These are phyloP conservation scores for Middelhovenomyces tepae DNA, from an alignment of 805 yeast genomes.

Conservation along the genomic window DNA sequence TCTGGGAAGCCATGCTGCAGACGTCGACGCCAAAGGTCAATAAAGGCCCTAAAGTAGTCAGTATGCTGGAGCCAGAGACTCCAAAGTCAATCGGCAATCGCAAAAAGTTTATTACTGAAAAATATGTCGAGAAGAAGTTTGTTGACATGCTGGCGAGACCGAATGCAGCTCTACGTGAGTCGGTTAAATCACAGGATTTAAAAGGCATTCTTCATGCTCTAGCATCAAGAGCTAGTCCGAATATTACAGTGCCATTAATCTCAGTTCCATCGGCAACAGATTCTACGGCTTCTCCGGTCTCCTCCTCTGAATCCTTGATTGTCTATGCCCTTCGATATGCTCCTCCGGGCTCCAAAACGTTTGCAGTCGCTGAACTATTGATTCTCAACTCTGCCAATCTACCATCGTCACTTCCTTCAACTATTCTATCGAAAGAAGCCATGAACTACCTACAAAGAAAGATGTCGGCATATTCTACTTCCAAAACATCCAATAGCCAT, in stretches of 20 bases:
- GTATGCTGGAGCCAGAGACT: constrained; percentile 28
- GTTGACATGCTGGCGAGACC: constrained; percentile 29
- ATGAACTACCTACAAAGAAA: too few relatives aligned
- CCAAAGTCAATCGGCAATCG: constrained; percentile 39
- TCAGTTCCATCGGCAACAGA: constrained; percentile 1
- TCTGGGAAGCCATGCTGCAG: constrained; percentile 41
- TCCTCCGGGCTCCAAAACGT: constrained; percentile 19
- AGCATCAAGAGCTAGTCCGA: constrained; percentile 33
- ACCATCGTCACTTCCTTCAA: too few relatives aligned
- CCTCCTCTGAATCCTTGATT: constrained; percentile 25
- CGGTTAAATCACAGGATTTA: constrained; percentile 26
- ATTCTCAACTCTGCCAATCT: constrained; percentile 30
- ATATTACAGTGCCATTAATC: constrained; percentile 16
- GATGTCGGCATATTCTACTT: too few relatives aligned
- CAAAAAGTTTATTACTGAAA: constrained; percentile 50
- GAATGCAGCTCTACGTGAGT: constrained; percentile 26
- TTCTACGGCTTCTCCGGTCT: constrained; percentile 15
- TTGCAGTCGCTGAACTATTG: constrained; percentile 32
- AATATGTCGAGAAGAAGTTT: constrained; percentile 51
- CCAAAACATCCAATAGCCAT: too few relatives aligned
- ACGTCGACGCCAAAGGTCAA: constrained; percentile 19
- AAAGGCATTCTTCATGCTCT: constrained; percentile 25
- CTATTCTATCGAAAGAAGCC: background rate
- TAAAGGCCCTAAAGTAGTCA: constrained; percentile 16
- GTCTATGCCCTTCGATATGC: constrained; percentile 27